Conservation (phyloP, 108 stramenopile genomes). For the Nannochloropsis salina region DNA sequence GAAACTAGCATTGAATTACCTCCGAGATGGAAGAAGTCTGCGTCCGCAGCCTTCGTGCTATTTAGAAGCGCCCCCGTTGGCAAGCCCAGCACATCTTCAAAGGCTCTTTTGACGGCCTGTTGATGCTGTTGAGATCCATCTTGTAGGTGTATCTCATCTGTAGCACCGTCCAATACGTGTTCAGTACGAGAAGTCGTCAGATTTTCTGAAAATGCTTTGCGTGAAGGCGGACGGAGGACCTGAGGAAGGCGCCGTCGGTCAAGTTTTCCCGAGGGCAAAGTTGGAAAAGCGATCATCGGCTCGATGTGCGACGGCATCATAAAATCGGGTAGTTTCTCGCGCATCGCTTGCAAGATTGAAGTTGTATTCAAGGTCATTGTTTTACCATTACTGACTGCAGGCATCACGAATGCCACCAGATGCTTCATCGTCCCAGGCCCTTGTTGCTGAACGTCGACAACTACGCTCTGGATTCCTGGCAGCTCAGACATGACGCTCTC, state of each 20-base stretch:
- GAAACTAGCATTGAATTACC: not conserved
- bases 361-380: not conserved
- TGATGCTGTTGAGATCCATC: not conserved
- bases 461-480: not conserved
- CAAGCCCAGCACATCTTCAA: not conserved
- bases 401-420: not conserved
- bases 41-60: not conserved
- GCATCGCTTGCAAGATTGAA: slow-evolving; percentile 3
- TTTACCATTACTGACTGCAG: not conserved
- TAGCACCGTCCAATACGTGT: not conserved
- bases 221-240: not conserved
- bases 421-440: slow-evolving; percentile 9
- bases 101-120: not conserved
- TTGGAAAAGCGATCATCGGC: slow-evolving; percentile 13
- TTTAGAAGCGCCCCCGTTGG: not conserved
- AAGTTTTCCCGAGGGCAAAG: slow-evolving; percentile 2
- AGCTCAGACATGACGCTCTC: not conserved
- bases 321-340: not conserved
- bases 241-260: not conserved
- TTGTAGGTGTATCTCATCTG: not conserved
- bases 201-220: not conserved
- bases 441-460: not conserved
- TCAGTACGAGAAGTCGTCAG: not conserved
- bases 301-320: slow-evolving; percentile 17
- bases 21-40: slow-evolving; percentile 17